Conservation (phyloP, 192 early-diverging fungal species). For the Gonapodya prolifera region DNA sequence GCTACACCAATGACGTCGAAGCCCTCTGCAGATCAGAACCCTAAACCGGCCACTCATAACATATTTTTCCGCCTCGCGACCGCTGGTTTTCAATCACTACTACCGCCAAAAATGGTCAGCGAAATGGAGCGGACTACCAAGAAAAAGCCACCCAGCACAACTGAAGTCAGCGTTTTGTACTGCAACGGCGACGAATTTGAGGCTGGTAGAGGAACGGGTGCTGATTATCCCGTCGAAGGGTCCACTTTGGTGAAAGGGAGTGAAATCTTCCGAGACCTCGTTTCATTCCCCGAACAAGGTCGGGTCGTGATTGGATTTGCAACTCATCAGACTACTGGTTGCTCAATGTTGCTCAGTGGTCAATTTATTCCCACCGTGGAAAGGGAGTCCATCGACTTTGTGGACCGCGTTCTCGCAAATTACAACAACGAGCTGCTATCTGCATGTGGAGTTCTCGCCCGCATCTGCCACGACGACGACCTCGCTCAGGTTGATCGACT, state of each 20-base stretch:
- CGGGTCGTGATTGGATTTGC: slow-evolving; percentile 81
- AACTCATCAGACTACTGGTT: slow-evolving; percentile 83
- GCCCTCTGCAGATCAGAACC: not conserved
- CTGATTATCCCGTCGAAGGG: slow-evolving; percentile 27
- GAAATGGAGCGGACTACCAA: slow-evolving; percentile 85
- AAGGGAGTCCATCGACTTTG: slow-evolving; percentile 80
- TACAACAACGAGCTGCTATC: slow-evolving; percentile 77
- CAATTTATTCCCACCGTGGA: slow-evolving; percentile 87
- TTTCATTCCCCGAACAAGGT: slow-evolving; percentile 64
- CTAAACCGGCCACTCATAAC: slow-evolving; percentile 11
- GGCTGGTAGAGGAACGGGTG: not conserved
- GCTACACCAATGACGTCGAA: not conserved
- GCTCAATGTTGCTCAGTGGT: slow-evolving; percentile 59
- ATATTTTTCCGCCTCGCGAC: slow-evolving; percentile 59
- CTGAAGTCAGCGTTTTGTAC: slow-evolving; percentile 58
- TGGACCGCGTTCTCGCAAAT: slow-evolving; percentile 56
- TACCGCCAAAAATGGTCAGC: slow-evolving; percentile 31
- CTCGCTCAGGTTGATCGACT: slow-evolving; percentile 42
- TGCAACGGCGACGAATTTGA: slow-evolving; percentile 61
- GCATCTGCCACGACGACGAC: slow-evolving; percentile 69
- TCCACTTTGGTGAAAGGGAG: slow-evolving; percentile 11
- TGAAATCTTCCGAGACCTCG: slow-evolving; percentile 56
- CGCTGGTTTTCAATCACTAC: slow-evolving; percentile 40
- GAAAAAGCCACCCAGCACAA: slow-evolving; percentile 61
- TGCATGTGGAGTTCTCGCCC: slow-evolving; percentile 54